These are phyloP conservation scores for Bodo saltans DNA, from an alignment of 78 protist genomes.

Conservation along the genomic window DNA sequence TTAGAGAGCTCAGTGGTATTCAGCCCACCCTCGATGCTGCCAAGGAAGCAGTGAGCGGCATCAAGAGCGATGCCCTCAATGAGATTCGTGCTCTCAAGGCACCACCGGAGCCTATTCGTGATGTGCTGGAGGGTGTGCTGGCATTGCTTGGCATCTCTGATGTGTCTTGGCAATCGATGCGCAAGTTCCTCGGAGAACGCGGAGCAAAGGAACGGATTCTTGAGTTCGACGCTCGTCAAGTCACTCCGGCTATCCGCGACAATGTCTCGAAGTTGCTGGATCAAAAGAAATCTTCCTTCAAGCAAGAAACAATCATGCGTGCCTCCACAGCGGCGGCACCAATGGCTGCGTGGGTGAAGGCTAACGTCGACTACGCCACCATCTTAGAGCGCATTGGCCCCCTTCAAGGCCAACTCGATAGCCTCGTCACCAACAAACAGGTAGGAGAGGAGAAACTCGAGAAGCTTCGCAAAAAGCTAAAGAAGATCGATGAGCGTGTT, in stretches of 20 bases:
- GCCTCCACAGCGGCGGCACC: slow-evolving; percentile 70
- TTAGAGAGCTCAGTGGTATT: slow-evolving; percentile 35
- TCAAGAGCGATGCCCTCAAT: slow-evolving; percentile 36
- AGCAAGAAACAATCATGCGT: slow-evolving; percentile 33
- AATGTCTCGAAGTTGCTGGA: slow-evolving; percentile 7
- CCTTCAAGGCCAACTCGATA: slow-evolving; percentile 27
- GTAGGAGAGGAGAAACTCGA: neutral
- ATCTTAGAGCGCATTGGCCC: slow-evolving; percentile 29
- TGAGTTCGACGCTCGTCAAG: slow-evolving; percentile 52
- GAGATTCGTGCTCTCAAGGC: slow-evolving; percentile 55
- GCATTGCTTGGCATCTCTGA: slow-evolving; percentile 53
- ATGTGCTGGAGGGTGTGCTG: slow-evolving; percentile 68
- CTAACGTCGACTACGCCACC: slow-evolving; percentile 48
- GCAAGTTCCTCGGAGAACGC: slow-evolving; percentile 41
- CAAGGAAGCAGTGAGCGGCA: slow-evolving; percentile 45
- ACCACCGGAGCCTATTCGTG: slow-evolving; percentile 52
- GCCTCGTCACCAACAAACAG: neutral
- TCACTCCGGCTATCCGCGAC: neutral
- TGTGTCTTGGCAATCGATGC: slow-evolving; percentile 71
- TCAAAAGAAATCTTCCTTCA: slow-evolving; percentile 38
- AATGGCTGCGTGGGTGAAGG: slow-evolving; percentile 75
- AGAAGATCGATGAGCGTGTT: slow-evolving; percentile 43
- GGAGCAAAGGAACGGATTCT: slow-evolving; percentile 53
- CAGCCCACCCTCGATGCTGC: slow-evolving; percentile 70
- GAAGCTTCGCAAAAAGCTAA: slow-evolving; percentile 19